phyloP scores from a whole-genome alignment of 805 yeast species.

The Hanseniaspora jakobsenii region DNA sequence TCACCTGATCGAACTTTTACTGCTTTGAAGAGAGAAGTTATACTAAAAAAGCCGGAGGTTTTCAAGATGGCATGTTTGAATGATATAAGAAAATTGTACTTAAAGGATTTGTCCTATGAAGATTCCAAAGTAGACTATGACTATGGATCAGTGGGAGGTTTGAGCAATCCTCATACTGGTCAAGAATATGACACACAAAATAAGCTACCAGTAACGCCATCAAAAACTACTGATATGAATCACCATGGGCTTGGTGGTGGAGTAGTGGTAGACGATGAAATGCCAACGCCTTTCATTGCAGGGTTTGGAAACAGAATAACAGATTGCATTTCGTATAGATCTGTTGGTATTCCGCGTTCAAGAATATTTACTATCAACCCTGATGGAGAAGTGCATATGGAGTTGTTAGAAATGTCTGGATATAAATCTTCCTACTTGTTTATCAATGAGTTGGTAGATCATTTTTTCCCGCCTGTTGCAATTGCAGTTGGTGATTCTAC shows the following conservation, averaged over 20 bases:
- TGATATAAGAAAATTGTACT: slow-evolving; percentile 66
- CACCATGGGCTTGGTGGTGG: neutral
- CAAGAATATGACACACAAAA: too few species aligned
- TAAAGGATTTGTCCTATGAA: slow-evolving; percentile 20
- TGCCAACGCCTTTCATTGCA: slow-evolving; percentile 79
- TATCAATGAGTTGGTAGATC: slow-evolving; percentile 90
- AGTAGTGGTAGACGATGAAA: slow-evolving; percentile 32
- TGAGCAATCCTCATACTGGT: too few species aligned
- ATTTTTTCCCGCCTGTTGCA: slow-evolving; percentile 81
- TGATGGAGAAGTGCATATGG: slow-evolving; percentile 96
- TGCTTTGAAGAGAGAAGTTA: slow-evolving; percentile 82
- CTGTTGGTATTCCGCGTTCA: slow-evolving; percentile 88
- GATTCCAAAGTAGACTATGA: slow-evolving; percentile 2
- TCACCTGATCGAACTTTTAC: slow-evolving; percentile 96
- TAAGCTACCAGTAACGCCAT: too few species aligned
- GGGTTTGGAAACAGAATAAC: slow-evolving; percentile 96
- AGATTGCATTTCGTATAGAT: slow-evolving; percentile 87
- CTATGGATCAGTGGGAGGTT: slow-evolving; percentile 3
- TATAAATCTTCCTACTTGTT: slow-evolving; percentile 76
- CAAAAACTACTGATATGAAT: too few species aligned
- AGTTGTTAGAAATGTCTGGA: slow-evolving; percentile 85
- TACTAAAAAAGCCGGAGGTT: slow-evolving; percentile 91
- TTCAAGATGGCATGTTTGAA: slow-evolving; percentile 93
- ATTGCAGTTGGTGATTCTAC: neutral
- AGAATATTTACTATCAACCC: slow-evolving; percentile 92